Conservation (phyloP, 148 eudicot species). For the Silene uniflora region DNA sequence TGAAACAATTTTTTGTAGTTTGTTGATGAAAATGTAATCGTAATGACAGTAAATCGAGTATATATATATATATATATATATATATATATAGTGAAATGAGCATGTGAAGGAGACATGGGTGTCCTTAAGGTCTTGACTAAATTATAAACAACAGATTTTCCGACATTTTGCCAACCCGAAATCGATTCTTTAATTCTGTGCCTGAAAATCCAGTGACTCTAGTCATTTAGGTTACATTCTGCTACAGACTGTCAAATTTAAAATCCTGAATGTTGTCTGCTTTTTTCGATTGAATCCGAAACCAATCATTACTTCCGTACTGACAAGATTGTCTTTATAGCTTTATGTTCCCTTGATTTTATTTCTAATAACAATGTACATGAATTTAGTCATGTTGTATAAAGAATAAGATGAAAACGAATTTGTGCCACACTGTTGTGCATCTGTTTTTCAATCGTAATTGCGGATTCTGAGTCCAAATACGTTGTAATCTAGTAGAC, state of each 20-base stretch:
- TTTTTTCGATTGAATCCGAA: neutral
- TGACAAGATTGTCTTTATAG: conserved; percentile 5
- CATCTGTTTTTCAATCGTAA: too few species aligned
- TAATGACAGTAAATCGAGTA: too few species aligned
- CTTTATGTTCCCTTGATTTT: neutral
- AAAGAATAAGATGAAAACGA: neutral
- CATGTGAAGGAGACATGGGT: conserved; percentile 26
- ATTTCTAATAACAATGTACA: too few species aligned
- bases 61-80: neutral
- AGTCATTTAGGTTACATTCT: neutral
- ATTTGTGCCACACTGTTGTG: too few species aligned
- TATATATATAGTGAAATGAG: neutral
- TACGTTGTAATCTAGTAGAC: too few species aligned
- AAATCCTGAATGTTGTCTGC: neutral
- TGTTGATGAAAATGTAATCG: neutral
- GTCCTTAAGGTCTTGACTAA: conserved; percentile 3
- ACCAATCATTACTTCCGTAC: conserved; percentile 23
- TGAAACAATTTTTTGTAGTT: neutral
- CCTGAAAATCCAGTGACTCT: neutral
- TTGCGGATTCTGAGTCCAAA: too few species aligned
- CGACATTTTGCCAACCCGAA: conserved; percentile 23
- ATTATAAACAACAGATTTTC: conserved; percentile 12
- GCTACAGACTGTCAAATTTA: neutral
- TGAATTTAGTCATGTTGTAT: too few species aligned
- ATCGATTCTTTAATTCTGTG: neutral